A percentile compares a stretch with the other conserved stretches of the same genome.
Evolutionary conservation across 2,329 filamentous ascomycete species (phyloP).

Genomic region (Cordyceps cateniannulata): DNA sequence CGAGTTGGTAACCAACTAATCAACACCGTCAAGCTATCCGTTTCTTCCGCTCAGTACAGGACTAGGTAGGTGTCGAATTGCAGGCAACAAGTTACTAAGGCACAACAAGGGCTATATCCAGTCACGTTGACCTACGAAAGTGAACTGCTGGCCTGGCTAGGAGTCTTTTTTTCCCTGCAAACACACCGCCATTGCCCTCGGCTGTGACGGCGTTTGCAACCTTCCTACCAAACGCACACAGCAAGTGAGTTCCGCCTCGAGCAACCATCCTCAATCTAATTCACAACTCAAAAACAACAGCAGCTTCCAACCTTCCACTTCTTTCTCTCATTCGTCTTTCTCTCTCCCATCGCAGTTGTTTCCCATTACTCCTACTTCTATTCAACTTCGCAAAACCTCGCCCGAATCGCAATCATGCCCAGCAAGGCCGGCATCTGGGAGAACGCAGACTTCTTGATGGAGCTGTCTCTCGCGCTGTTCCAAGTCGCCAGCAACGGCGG

Average conservation of each 20-base stretch:
- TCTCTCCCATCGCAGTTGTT: background rate
- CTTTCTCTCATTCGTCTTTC: background rate
- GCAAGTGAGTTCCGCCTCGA: too few relatives aligned
- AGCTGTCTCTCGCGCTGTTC: constrained; percentile 29
- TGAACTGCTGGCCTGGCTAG: background rate
- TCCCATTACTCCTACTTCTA: background rate
- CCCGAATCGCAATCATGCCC: background rate
- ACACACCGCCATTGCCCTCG: background rate
- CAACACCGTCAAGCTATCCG: background rate
- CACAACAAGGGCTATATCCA: background rate
- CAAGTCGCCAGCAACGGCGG: constrained; percentile 21
- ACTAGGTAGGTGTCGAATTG: background rate
- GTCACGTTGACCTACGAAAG: background rate
- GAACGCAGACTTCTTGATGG: constrained; percentile 26
- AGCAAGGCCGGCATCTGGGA: constrained; percentile 23
- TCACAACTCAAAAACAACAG: too few relatives aligned
- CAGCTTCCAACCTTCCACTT: too few relatives aligned
- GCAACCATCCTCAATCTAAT: background rate
- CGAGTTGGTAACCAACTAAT: background rate
- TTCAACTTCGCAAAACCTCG: background rate
- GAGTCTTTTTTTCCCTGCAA: background rate
- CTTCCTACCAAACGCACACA: background rate
- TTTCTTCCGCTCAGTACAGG: background rate
- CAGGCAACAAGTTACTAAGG: too few relatives aligned
- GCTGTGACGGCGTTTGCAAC: constrained; percentile 3